phyloP scores from a whole-genome alignment of 106 monocot species.

The Dactylorhiza incarnata region DNA sequence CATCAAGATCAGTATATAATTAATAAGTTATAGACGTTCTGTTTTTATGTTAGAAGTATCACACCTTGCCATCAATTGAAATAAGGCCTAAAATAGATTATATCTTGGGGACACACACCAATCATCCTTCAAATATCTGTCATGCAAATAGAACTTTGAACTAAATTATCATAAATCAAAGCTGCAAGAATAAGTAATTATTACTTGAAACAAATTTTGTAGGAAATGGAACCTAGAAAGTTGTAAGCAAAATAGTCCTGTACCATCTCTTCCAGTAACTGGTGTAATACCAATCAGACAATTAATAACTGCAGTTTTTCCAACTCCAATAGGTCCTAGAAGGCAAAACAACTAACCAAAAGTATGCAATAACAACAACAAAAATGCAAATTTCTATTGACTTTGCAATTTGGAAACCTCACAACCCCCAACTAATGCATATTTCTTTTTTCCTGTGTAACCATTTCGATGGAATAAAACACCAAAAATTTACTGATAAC shows the following conservation, averaged over 20 bases:
- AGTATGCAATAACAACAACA: too few relatives aligned
- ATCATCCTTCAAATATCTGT: conserved; percentile 75
- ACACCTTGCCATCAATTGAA: too few relatives aligned
- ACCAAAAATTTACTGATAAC: too few relatives aligned
- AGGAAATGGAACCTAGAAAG: neutral
- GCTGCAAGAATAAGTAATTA: conserved; percentile 32
- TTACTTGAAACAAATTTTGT: neutral
- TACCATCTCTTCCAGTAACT: conserved; percentile 87
- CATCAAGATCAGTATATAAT: too few relatives aligned
- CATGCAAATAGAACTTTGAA: conserved; percentile 71
- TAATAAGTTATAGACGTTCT: too few relatives aligned
- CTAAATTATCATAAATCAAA: conserved; percentile 76
- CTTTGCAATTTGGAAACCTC: too few relatives aligned
- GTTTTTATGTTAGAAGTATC: too few relatives aligned
- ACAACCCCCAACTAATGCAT: too few relatives aligned
- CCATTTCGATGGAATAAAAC: too few relatives aligned
- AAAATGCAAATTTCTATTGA: too few relatives aligned
- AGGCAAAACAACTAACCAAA: conserved; percentile 95
- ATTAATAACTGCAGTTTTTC: conserved; percentile 86
- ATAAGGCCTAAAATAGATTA: too few relatives aligned
- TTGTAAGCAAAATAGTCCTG: neutral
- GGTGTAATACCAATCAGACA: conserved; percentile 93
- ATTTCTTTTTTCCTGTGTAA: too few relatives aligned
- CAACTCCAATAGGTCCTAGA: conserved; percentile 94
- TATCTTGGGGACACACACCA: conserved; percentile 96